A percentile compares a stretch with the other conserved stretches of the same genome.
phyloP scores from a whole-genome alignment of 1,139 yeast species.

The Lodderomyces orthopsilosis region DNA sequence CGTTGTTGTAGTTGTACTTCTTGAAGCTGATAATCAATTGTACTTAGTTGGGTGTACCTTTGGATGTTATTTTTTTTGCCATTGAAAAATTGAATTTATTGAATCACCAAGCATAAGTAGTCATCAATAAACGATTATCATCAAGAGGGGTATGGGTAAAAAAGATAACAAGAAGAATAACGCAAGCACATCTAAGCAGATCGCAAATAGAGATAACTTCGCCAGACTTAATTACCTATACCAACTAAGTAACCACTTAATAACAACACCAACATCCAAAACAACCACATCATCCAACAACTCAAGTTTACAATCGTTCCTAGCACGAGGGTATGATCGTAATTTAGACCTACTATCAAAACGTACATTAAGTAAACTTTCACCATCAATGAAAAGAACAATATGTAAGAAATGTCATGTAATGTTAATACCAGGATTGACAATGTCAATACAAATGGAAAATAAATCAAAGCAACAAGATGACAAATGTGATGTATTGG shows the following conservation, averaged over 20 bases:
- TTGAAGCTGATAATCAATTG: not conserved
- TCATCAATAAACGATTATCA: not conserved
- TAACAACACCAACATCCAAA: not conserved
- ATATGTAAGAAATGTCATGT: conserved; percentile 60
- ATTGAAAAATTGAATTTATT: too few species aligned
- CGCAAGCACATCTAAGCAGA: conserved; percentile 9
- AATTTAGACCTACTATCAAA: conserved; percentile 53
- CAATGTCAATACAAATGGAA: conserved; percentile 30
- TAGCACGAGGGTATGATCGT: conserved; percentile 51
- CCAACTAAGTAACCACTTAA: conserved; percentile 43
- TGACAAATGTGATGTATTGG: conserved; percentile 31
- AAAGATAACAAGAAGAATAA: conserved; percentile 5
- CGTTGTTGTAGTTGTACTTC: conserved; percentile 5
- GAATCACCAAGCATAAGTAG: too few species aligned
- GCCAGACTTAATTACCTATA: conserved; percentile 56
- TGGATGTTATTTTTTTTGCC: conserved; percentile 13
- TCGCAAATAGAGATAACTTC: conserved; percentile 59
- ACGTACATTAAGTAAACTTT: conserved; percentile 58
- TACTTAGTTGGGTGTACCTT: too few species aligned
- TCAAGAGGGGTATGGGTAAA: too few species aligned
- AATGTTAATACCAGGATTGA: conserved; percentile 46
- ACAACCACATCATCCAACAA: conserved; percentile 12
- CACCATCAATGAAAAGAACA: conserved; percentile 59
- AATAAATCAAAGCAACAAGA: conserved; percentile 25
- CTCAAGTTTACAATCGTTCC: conserved; percentile 21